These are phyloP conservation scores for Allium cepa DNA, from an alignment of 106 monocot species.

Conservation along the genomic window DNA sequence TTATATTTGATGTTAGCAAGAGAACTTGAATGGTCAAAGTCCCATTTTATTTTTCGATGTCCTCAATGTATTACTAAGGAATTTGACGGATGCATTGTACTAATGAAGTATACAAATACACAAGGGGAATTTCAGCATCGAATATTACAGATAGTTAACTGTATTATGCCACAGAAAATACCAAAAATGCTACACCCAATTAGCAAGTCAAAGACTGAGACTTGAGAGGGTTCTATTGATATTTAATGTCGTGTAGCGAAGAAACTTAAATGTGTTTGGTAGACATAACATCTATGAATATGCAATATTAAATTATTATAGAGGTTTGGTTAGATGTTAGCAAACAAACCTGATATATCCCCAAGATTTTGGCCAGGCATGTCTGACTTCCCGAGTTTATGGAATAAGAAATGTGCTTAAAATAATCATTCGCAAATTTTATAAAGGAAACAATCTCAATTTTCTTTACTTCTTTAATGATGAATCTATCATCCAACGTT, in stretches of 20 bases:
- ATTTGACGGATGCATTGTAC: too few relatives aligned
- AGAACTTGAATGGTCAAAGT: too few relatives aligned
- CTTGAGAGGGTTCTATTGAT: too few relatives aligned
- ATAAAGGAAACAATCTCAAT: conserved; percentile 36
- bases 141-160: too few relatives aligned
- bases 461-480: conserved; percentile 36
- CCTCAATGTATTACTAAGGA: too few relatives aligned
- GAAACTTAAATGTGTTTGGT: background rate
- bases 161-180: too few relatives aligned
- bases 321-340: background rate
- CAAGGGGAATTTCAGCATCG: too few relatives aligned
- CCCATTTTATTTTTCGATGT: too few relatives aligned
- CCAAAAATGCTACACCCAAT: background rate
- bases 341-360: conserved; percentile 40
- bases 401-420: conserved; percentile 21
- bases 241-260: background rate
- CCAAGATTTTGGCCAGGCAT: conserved; percentile 45
- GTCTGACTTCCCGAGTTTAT: conserved; percentile 24
- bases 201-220: too few relatives aligned
- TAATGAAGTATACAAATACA: too few relatives aligned
- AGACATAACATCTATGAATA: background rate
- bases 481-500: conserved; percentile 32
- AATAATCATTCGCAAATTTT: conserved; percentile 32
- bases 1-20: background rate
- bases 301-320: background rate